A percentile compares a stretch with the other conserved stretches of the same genome.
phyloP scores from a whole-genome alignment of 2,329 filamentous ascomycete genomes.

The Plenodomus lindquistii region DNA sequence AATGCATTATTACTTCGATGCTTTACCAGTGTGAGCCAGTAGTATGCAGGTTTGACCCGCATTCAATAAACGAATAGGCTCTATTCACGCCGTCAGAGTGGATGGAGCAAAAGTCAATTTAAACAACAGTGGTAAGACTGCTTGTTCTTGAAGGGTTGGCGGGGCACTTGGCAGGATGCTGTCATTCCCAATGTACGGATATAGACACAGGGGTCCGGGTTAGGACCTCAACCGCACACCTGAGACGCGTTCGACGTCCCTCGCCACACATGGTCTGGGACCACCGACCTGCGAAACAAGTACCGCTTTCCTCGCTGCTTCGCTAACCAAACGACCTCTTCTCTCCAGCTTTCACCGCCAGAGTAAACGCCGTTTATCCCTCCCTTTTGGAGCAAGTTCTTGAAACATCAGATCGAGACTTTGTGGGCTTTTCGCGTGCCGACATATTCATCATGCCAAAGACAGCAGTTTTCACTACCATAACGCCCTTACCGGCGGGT shows the following conservation, averaged over 20 bases:
- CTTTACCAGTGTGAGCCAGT: slow-evolving; percentile 14
- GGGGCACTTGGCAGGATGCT: slow-evolving; percentile 24
- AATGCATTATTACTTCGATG: slow-evolving; percentile 16
- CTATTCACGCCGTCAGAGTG: slow-evolving; percentile 11
- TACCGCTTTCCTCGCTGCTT: slow-evolving; percentile 23
- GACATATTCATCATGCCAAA: slow-evolving; percentile 62
- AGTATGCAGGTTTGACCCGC: slow-evolving; percentile 9
- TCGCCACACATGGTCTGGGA: slow-evolving; percentile 14
- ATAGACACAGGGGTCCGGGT: slow-evolving; percentile 23
- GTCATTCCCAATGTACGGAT: slow-evolving; percentile 22
- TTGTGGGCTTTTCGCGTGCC: background rate
- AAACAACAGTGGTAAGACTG: slow-evolving; percentile 3
- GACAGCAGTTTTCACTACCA: slow-evolving; percentile 72
- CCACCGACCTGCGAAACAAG: slow-evolving; percentile 30
- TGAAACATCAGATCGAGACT: slow-evolving; percentile 9
- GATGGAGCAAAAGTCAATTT: slow-evolving; percentile 1
- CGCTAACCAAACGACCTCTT: slow-evolving; percentile 19
- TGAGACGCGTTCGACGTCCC: slow-evolving; percentile 23
- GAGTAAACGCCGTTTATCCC: slow-evolving; percentile 5
- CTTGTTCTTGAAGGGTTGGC: slow-evolving; percentile 16
- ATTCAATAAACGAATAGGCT: slow-evolving; percentile 10
- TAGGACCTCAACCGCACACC: slow-evolving; percentile 14
- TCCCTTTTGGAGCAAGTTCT: slow-evolving; percentile 5
- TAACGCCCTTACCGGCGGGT: slow-evolving; percentile 73
- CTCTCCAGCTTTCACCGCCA: slow-evolving; percentile 12